These are phyloP conservation scores for Ganoderma sinense DNA, from an alignment of 1,284 basidiomycete genomes.

Conservation along the genomic window DNA sequence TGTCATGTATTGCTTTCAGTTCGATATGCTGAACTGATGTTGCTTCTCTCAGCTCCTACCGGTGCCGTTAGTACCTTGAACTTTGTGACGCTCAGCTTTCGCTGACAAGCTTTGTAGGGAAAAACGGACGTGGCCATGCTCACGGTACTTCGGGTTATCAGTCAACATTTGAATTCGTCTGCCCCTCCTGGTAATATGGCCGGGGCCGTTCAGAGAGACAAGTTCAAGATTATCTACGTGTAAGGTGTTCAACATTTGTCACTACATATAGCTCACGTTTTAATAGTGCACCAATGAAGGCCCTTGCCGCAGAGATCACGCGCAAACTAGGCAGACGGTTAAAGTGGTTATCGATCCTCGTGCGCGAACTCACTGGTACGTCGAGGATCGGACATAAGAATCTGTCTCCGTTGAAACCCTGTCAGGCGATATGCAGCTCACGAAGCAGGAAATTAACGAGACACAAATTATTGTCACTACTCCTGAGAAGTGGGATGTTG, in stretches of 20 bases:
- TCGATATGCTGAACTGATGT: background rate
- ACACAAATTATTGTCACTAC: constrained; percentile 99
- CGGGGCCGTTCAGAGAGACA: constrained; percentile 69
- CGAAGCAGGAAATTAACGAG: constrained; percentile 91
- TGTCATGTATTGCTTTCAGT: background rate
- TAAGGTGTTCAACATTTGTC: constrained; percentile 42
- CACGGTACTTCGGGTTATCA: constrained; percentile 88
- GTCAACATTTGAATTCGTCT: constrained; percentile 65
- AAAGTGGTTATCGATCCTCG: constrained; percentile 89
- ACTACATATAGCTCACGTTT: too few species aligned
- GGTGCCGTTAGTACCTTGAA: constrained; percentile 76
- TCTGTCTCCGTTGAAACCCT: background rate
- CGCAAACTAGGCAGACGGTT: constrained; percentile 92
- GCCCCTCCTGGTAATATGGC: constrained; percentile 47
- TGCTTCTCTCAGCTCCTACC: constrained; percentile 77
- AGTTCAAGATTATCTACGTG: constrained; percentile 99
- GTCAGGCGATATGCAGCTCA: constrained; percentile 97
- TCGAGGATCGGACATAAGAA: background rate
- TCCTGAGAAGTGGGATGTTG: constrained; percentile 99
- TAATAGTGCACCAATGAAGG: constrained; percentile 95
- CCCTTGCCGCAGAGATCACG: constrained; percentile 94
- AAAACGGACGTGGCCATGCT: constrained; percentile 99
- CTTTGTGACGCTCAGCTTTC: background rate
- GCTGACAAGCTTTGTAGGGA: constrained; percentile 62
- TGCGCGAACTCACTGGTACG: constrained; percentile 90